These are phyloP conservation scores for Spongiforma sp. DNA, from an alignment of 1,284 basidiomycete genomes.

Conservation along the genomic window DNA sequence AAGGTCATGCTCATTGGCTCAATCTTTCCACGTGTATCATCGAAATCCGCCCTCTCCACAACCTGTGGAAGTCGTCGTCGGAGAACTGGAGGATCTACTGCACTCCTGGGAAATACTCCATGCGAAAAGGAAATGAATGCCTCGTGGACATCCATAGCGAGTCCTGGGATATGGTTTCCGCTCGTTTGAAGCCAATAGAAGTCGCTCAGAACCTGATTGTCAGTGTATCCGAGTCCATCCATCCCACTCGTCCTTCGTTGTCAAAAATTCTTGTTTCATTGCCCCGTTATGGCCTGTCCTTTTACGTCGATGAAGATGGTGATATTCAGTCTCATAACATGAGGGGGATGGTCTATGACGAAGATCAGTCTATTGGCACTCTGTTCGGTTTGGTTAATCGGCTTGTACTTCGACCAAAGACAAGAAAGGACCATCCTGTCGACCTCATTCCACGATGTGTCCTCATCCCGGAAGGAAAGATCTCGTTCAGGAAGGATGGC, in stretches of 20 bases:
- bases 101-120: slow-evolving; percentile 12
- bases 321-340: slow-evolving; percentile 34
- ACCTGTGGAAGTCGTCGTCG: slow-evolving; percentile 25
- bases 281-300: slow-evolving; percentile 46
- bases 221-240: slow-evolving; percentile 13
- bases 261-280: slow-evolving; percentile 38
- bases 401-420: slow-evolving; percentile 5
- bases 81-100: slow-evolving; percentile 26
- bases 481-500: slow-evolving; percentile 26
- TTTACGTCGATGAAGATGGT: slow-evolving; percentile 34
- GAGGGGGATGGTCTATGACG: slow-evolving; percentile 3
- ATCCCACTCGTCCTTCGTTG: not conserved
- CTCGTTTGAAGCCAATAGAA: slow-evolving; percentile 40
- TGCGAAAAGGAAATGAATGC: slow-evolving; percentile 18
- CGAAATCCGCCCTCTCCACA: slow-evolving; percentile 42
- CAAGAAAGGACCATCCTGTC: not conserved
- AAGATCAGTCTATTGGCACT: slow-evolving; percentile 2
- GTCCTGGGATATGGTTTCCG: slow-evolving; percentile 39
- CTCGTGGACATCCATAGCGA: slow-evolving; percentile 40
- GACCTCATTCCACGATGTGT: slow-evolving; percentile 1
- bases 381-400: slow-evolving; percentile 1
- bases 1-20: too few relatives aligned
- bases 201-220: slow-evolving; percentile 34
- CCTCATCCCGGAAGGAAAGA: slow-evolving; percentile 4
- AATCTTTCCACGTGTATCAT: slow-evolving; percentile 30